Evolutionary conservation across 1,284 basidiomycete genomes (phyloP).

Genomic region (Malassezia cuniculi): DNA sequence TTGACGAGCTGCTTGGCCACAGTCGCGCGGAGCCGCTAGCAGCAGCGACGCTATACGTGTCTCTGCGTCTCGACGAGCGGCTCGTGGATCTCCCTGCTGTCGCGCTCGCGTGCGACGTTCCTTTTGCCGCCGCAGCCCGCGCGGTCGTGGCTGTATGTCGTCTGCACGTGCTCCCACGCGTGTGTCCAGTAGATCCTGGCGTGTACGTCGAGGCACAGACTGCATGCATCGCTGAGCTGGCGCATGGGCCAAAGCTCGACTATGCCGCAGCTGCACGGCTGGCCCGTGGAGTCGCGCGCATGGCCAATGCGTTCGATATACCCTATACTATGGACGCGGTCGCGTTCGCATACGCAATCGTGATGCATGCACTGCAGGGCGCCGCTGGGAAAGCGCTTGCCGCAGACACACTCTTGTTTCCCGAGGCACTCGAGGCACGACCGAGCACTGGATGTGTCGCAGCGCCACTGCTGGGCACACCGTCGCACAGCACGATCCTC

Average conservation of each 20-base stretch:
- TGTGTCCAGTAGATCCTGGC: conserved; percentile 2
- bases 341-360: conserved; percentile 12
- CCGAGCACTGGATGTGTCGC: not conserved
- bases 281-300: not conserved
- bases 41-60: conserved; percentile 9
- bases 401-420: not conserved
- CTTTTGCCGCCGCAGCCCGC: not conserved
- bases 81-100: conserved; percentile 7
- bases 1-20: conserved; percentile 2
- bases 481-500: conserved; percentile 7
- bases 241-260: not conserved
- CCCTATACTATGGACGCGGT: conserved; percentile 1
- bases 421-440: not conserved
- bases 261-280: not conserved
- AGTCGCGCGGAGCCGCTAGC: conserved; percentile 1
- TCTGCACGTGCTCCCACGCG: not conserved
- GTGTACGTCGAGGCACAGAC: conserved; percentile 1
- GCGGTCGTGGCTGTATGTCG: conserved; percentile 1
- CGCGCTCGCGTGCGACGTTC: conserved; percentile 5
- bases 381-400: conserved; percentile 3
- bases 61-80: conserved; percentile 4
- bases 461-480: not conserved
- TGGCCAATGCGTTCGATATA: conserved; percentile 1
- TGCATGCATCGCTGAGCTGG: conserved; percentile 1
- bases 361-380: conserved; percentile 11